Conservation (phyloP, 257 asterid species). For the Nicotiana sylvestris region DNA sequence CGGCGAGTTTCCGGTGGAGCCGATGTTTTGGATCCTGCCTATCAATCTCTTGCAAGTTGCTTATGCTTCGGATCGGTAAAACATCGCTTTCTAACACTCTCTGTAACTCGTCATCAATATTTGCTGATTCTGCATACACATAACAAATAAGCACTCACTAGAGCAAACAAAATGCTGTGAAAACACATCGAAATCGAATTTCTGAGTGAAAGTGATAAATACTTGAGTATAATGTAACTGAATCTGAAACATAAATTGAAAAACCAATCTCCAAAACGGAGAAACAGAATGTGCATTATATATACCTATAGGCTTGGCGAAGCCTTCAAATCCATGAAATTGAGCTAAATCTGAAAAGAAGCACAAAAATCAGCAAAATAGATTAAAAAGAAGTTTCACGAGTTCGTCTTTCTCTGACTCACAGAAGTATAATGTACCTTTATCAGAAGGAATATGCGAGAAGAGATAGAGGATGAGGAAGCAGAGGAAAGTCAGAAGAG, state of each 20-base stretch:
- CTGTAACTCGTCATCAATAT: slow-evolving; percentile 31
- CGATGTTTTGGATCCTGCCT: slow-evolving; percentile 19
- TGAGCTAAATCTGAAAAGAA: slow-evolving; percentile 50
- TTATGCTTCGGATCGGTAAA: slow-evolving; percentile 51
- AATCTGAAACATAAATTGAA: neutral
- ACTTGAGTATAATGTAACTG: neutral
- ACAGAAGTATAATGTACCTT: slow-evolving; percentile 30
- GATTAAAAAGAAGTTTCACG: neutral
- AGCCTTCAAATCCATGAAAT: slow-evolving; percentile 34
- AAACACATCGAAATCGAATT: neutral
- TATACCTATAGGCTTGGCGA: slow-evolving; percentile 33
- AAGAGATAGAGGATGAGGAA: slow-evolving; percentile 75
- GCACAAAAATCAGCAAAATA: neutral
- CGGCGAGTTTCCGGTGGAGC: slow-evolving; percentile 63
- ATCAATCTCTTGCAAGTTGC: slow-evolving; percentile 41
- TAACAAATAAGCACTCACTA: neutral
- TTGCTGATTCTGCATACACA: slow-evolving; percentile 21
- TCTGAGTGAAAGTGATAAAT: neutral
- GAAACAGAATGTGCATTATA: slow-evolving; percentile 9
- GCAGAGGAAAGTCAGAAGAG: slow-evolving; percentile 65
- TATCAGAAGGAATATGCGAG: slow-evolving; percentile 63
- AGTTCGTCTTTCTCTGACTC: neutral
- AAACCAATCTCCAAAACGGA: too few species aligned
- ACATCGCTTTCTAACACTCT: slow-evolving; percentile 33
- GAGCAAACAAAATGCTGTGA: neutral